A percentile compares a stretch with the other conserved stretches of the same genome.
phyloP scores from a whole-genome alignment of 2,329 filamentous ascomycete species.

The Trichophyton benhamiae region DNA sequence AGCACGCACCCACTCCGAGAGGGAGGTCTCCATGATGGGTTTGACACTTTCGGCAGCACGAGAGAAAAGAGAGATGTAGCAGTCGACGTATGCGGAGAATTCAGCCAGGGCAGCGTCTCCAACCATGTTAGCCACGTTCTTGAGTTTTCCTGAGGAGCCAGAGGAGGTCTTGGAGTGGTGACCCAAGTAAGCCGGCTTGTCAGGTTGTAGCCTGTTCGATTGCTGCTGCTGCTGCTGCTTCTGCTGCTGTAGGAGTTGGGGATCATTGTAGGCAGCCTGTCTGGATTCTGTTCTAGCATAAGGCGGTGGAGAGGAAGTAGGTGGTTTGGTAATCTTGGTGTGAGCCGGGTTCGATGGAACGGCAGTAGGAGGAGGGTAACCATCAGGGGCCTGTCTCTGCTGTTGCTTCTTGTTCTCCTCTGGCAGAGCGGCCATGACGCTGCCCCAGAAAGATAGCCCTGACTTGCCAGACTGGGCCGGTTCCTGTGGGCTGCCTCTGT shows the following conservation, averaged over 20 bases:
- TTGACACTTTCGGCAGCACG: conserved; percentile 63
- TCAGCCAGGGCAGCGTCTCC: conserved; percentile 54
- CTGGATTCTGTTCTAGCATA: not conserved
- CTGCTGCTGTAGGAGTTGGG: not conserved
- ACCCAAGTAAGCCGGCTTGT: not conserved
- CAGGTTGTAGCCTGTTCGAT: not conserved
- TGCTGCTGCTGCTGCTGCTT: not conserved
- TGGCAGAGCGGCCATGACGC: conserved; percentile 11
- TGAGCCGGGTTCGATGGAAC: not conserved
- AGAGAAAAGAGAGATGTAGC: conserved; percentile 64
- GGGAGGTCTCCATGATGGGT: conserved; percentile 50
- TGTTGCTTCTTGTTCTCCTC: conserved; percentile 3
- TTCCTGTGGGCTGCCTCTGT: not conserved
- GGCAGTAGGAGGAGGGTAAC: not conserved
- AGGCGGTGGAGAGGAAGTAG: not conserved
- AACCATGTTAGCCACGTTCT: conserved; percentile 32
- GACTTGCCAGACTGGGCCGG: not conserved
- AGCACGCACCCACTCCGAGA: conserved; percentile 57
- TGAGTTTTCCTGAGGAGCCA: conserved; percentile 21
- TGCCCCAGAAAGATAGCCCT: conserved; percentile 11
- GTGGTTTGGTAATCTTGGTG: not conserved
- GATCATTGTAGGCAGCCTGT: not conserved
- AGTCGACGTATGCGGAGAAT: conserved; percentile 58
- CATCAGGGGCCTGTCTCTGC: not conserved
- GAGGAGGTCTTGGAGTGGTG: conserved; percentile 3